phyloP scores from a whole-genome alignment of 345 rosid species.

The Acer campestre region DNA sequence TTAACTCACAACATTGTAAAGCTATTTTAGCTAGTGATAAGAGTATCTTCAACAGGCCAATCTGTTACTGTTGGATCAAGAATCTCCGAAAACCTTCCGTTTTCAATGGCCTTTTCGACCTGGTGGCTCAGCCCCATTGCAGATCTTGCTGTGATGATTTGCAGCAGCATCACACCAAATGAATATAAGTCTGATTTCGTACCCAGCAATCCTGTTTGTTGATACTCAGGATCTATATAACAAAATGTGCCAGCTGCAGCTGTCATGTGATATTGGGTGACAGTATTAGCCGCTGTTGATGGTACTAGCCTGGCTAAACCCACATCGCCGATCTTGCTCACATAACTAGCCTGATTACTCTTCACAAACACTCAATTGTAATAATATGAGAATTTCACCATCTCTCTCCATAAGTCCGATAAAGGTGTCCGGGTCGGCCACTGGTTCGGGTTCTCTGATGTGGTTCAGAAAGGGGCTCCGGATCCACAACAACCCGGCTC shows the following conservation, averaged over 20 bases:
- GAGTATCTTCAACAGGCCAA: slow-evolving; percentile 74
- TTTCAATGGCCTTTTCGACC: slow-evolving; percentile 62
- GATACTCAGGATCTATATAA: slow-evolving; percentile 90
- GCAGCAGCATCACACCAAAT: slow-evolving; percentile 75
- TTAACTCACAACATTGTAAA: slow-evolving; percentile 74
- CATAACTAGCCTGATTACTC: too few relatives aligned
- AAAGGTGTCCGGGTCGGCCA: too few relatives aligned
- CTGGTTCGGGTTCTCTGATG: too few relatives aligned
- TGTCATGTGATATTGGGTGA: slow-evolving; percentile 58
- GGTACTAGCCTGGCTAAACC: slow-evolving; percentile 85
- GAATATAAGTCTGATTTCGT: slow-evolving; percentile 86
- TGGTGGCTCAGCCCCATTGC: slow-evolving; percentile 69
- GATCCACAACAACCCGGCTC: too few relatives aligned
- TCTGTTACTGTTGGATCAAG: slow-evolving; percentile 71
- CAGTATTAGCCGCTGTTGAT: slow-evolving; percentile 40
- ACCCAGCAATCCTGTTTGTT: slow-evolving; percentile 82
- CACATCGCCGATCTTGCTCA: slow-evolving; percentile 74
- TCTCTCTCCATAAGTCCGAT: too few relatives aligned
- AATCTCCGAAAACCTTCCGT: slow-evolving; percentile 43
- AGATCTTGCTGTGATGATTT: slow-evolving; percentile 67
- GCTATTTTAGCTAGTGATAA: slow-evolving; percentile 65
- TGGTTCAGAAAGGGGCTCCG: too few relatives aligned
- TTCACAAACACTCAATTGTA: too few relatives aligned
- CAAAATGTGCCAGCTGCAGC: slow-evolving; percentile 88
- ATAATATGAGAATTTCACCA: too few relatives aligned